Percentiles rank a stretch among this genome's conserved stretches.
Evolutionary conservation across 106 monocot species (phyloP).

Genomic region (Apostasia shenzhenica): DNA sequence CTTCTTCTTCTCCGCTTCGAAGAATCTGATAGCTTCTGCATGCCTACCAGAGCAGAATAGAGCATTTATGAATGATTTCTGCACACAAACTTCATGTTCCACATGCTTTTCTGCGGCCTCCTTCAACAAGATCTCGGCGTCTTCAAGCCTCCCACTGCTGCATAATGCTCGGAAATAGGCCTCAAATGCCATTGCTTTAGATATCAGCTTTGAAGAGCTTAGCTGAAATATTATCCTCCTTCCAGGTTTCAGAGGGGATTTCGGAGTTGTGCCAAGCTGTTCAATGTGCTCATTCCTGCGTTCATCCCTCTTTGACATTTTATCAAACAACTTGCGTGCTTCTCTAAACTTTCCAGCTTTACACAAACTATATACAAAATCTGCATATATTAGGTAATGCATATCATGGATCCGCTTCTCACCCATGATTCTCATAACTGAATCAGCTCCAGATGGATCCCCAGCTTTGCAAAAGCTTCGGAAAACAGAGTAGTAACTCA

Average conservation of each 20-base stretch:
- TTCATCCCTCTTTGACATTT: conserved; percentile 8
- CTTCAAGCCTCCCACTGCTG: conserved; percentile 12
- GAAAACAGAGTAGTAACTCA: conserved; percentile 25
- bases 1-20: background rate
- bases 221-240: conserved; percentile 35
- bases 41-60: conserved; percentile 15
- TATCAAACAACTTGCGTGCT: conserved; percentile 37
- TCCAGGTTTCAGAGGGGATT: conserved; percentile 8
- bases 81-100: conserved; percentile 1
- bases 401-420: conserved; percentile 7
- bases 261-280: too few species aligned
- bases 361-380: conserved; percentile 26
- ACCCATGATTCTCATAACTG: conserved; percentile 16
- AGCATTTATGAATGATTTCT: conserved; percentile 13
- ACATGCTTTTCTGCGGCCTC: conserved; percentile 7
- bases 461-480: conserved; percentile 26
- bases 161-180: conserved; percentile 30
- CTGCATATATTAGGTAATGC: conserved; percentile 16
- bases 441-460: conserved; percentile 24
- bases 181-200: conserved; percentile 15
- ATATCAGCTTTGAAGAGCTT: background rate
- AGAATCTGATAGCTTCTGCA: conserved; percentile 26
- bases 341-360: conserved; percentile 26
- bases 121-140: conserved; percentile 21
- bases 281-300: too few species aligned